phyloP scores from a whole-genome alignment of 2,329 filamentous ascomycete species.

The Plenodomus tracheiphilus region DNA sequence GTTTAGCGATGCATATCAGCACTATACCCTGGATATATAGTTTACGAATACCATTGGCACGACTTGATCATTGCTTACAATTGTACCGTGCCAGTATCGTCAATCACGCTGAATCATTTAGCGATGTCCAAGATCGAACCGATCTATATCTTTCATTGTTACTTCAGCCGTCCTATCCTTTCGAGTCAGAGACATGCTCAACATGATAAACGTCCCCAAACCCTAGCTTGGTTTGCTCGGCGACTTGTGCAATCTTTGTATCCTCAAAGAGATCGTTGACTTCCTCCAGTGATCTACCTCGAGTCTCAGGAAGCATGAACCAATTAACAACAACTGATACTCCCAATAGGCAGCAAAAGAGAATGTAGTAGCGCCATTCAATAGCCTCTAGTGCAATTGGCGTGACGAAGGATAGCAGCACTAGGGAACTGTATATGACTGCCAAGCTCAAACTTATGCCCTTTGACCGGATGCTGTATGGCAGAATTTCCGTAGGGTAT shows the following conservation, averaged over 20 bases:
- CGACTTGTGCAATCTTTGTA: not conserved
- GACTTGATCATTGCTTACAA: not conserved
- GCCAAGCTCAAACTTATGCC: conserved; percentile 49
- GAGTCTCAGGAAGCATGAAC: conserved; percentile 31
- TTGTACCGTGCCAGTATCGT: not conserved
- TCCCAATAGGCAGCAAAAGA: conserved; percentile 32
- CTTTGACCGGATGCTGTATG: conserved; percentile 52
- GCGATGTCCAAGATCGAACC: no score
- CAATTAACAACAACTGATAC: conserved; percentile 26
- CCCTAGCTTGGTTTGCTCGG: not conserved
- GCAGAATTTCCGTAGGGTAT: conserved; percentile 55
- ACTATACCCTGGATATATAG: not conserved
- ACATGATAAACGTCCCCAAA: not conserved
- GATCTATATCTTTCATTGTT: no score
- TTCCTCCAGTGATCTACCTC: conserved; percentile 23
- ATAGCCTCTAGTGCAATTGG: conserved; percentile 34
- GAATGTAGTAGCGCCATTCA: conserved; percentile 40
- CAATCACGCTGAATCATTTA: no score
- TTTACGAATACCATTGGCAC: not conserved
- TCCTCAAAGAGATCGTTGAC: conserved; percentile 24
- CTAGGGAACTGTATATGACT: conserved; percentile 59
- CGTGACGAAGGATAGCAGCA: conserved; percentile 64
- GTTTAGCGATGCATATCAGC: not conserved
- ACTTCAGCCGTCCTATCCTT: not conserved
- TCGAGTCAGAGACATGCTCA: not conserved